phyloP scores from a whole-genome alignment of 2,329 filamentous ascomycete genomes.

The Neofusicoccum umdonicola region DNA sequence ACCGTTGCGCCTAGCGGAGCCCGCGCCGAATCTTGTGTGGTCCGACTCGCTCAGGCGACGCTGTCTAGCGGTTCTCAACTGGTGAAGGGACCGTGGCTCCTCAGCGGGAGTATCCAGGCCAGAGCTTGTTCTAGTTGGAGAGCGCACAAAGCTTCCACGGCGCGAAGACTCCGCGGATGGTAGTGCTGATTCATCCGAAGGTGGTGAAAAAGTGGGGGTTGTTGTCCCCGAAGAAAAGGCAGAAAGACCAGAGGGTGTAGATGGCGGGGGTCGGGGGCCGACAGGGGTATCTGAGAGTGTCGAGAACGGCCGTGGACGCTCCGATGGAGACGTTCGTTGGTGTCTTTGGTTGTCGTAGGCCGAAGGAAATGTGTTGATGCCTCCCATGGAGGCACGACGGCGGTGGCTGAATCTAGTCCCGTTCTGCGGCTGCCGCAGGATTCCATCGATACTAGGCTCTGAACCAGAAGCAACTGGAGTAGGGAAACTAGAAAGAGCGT shows the following conservation, averaged over 20 bases:
- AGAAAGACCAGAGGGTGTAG: conserved; percentile 58
- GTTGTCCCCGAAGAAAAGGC: conserved; percentile 53
- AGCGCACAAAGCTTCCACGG: conserved; percentile 40
- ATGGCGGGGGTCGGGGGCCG: conserved; percentile 61
- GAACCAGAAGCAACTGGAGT: conserved; percentile 46
- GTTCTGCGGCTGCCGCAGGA: conserved; percentile 54
- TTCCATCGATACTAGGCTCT: conserved; percentile 49
- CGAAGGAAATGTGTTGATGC: conserved; percentile 48
- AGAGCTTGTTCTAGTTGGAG: conserved; percentile 29
- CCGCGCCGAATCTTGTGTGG: conserved; percentile 60
- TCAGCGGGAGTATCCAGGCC: conserved; percentile 45
- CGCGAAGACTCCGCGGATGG: conserved; percentile 37
- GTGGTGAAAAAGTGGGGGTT: conserved; percentile 32
- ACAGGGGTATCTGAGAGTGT: conserved; percentile 55
- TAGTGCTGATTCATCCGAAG: conserved; percentile 35
- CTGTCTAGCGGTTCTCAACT: conserved; percentile 46
- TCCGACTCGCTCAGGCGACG: conserved; percentile 60
- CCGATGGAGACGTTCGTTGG: conserved; percentile 41
- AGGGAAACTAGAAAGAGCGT: conserved; percentile 50
- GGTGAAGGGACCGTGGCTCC: conserved; percentile 31
- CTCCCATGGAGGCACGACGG: conserved; percentile 55
- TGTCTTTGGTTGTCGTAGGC: conserved; percentile 55
- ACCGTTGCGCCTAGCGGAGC: conserved; percentile 61
- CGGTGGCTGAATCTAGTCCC: conserved; percentile 55
- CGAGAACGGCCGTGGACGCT: conserved; percentile 43